These are phyloP conservation scores for Elongisporangium undulatum DNA, from an alignment of 352 stramenopile species.

Conservation along the genomic window DNA sequence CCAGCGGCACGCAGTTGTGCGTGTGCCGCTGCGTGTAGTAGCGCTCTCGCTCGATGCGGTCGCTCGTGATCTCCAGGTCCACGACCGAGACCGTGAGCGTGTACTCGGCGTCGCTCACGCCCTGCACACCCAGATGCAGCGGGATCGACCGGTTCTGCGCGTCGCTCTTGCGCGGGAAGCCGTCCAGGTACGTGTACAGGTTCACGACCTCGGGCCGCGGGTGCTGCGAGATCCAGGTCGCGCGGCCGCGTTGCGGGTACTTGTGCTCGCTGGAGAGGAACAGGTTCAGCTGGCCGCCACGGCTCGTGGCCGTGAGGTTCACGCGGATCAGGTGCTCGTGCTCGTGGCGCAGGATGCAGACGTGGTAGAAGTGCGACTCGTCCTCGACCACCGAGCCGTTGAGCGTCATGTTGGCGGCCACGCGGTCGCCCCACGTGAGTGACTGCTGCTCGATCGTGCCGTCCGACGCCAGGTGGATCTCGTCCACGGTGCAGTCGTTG, in stretches of 20 bases:
- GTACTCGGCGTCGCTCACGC: conserved; percentile 19
- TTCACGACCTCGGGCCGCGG: conserved; percentile 49
- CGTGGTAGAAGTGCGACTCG: conserved; percentile 65
- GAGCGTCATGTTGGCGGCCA: conserved; percentile 61
- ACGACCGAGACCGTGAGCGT: conserved; percentile 48
- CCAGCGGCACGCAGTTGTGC: neutral
- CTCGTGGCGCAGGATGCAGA: conserved; percentile 69
- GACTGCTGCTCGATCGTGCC: conserved; percentile 47
- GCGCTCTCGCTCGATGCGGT: conserved; percentile 37
- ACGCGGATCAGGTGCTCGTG: conserved; percentile 76
- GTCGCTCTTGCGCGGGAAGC: conserved; percentile 57
- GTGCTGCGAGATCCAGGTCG: conserved; percentile 68
- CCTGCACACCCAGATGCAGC: conserved; percentile 69
- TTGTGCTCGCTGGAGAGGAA: conserved; percentile 66
- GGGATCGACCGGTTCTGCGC: conserved; percentile 42
- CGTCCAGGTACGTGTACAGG: conserved; percentile 75
- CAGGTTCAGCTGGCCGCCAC: conserved; percentile 49
- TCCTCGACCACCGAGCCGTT: conserved; percentile 49
- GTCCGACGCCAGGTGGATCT: conserved; percentile 70
- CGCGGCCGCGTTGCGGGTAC: conserved; percentile 54
- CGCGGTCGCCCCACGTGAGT: conserved; percentile 40
- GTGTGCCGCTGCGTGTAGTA: conserved; percentile 56
- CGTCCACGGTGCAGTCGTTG: conserved; percentile 39
- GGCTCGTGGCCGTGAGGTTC: conserved; percentile 30
- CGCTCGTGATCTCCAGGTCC: conserved; percentile 45